A percentile compares a stretch with the other conserved stretches of the same genome.
These are phyloP conservation scores for Rhizophagus sp. DNA, from an alignment of 192 early-diverging fungal species.

Conservation along the genomic window DNA sequence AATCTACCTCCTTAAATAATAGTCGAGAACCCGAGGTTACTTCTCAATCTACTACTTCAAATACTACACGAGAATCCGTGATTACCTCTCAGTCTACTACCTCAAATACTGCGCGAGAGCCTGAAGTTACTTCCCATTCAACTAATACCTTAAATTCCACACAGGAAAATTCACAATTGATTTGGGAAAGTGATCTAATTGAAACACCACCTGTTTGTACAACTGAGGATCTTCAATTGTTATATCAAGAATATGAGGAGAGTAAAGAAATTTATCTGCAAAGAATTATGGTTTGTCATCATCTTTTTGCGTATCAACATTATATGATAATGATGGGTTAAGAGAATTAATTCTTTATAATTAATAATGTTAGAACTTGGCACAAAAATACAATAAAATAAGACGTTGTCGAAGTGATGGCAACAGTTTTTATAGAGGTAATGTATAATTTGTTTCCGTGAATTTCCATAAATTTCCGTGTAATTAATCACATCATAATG, in stretches of 20 bases:
- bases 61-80: too few relatives aligned
- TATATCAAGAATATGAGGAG: slow-evolving; percentile 51
- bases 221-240: slow-evolving; percentile 39
- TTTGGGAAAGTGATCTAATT: slow-evolving; percentile 41
- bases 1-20: too few relatives aligned
- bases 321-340: background rate
- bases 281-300: slow-evolving; percentile 48
- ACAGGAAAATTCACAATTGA: slow-evolving; percentile 33
- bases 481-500: background rate
- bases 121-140: too few relatives aligned
- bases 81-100: too few relatives aligned
- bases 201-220: slow-evolving; percentile 45
- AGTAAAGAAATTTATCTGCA: slow-evolving; percentile 48
- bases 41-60: too few relatives aligned
- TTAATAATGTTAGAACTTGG: slow-evolving; percentile 43
- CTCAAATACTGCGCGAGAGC: background rate
- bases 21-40: too few relatives aligned
- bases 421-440: slow-evolving; percentile 67
- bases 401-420: slow-evolving; percentile 62
- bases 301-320: slow-evolving; percentile 4
- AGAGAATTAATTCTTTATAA: background rate
- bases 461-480: background rate
- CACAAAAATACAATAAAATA: slow-evolving; percentile 45
- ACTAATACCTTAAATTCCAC: background rate
- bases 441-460: background rate